Percentiles rank a stretch among this genome's conserved stretches.
These are phyloP conservation scores for Oryza nivara DNA, from an alignment of 176 grass and related monocot genomes.

Conservation along the genomic window DNA sequence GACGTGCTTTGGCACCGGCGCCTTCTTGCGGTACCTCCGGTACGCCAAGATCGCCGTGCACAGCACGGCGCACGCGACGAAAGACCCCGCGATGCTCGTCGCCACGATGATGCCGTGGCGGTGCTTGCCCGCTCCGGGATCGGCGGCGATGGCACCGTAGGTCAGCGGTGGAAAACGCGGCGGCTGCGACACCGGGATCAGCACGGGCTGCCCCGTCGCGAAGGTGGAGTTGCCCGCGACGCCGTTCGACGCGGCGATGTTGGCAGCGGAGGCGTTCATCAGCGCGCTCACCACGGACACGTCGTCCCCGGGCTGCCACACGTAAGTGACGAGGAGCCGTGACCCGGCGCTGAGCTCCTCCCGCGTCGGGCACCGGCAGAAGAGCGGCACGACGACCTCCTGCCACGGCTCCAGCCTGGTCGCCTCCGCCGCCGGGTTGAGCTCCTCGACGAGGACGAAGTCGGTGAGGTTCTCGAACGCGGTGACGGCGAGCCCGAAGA, in stretches of 20 bases:
- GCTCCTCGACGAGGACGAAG: neutral
- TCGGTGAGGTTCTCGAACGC: constrained; percentile 57
- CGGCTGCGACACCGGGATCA: constrained; percentile 53
- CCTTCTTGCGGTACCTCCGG: constrained; percentile 31
- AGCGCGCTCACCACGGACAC: constrained; percentile 42
- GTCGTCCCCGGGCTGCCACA: constrained; percentile 51
- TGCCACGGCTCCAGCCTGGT: constrained; percentile 9
- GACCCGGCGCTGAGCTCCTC: constrained; percentile 21
- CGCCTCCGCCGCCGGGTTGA: constrained; percentile 31
- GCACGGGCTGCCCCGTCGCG: constrained; percentile 29
- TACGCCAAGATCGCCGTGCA: constrained; percentile 34
- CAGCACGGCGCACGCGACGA: constrained; percentile 40
- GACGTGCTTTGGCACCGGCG: neutral
- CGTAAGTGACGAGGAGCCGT: constrained; percentile 46
- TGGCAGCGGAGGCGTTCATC: constrained; percentile 21
- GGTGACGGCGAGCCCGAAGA: constrained; percentile 41
- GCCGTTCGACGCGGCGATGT: constrained; percentile 52
- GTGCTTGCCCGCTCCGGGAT: neutral
- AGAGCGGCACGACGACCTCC: constrained; percentile 51
- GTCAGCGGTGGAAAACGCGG: constrained; percentile 42
- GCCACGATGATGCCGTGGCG: constrained; percentile 4
- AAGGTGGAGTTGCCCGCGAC: constrained; percentile 33
- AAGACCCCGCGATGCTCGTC: constrained; percentile 11
- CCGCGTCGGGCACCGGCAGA: constrained; percentile 52
- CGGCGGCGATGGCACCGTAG: neutral